Conservation (phyloP, 2,329 filamentous ascomycete species). For the Aspergillus quadricinctus region DNA sequence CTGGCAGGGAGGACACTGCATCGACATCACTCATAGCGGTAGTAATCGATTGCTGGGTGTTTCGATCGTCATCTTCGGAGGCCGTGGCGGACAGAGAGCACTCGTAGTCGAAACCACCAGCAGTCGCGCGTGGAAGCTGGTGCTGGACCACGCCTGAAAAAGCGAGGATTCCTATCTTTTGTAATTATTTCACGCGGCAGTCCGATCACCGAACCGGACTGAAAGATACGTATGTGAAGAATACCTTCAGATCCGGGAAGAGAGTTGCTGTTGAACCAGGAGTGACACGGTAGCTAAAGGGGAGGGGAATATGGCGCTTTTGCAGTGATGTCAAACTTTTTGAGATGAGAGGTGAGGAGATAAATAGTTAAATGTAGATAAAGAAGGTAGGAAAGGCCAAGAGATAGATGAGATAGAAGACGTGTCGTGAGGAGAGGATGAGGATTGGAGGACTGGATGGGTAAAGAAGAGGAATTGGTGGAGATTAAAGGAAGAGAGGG, state of each 20-base stretch:
- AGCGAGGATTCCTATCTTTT: not conserved
- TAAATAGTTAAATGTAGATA: not conserved
- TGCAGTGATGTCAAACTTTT: not conserved
- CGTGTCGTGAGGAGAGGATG: constrained; percentile 7
- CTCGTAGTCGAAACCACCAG: constrained; percentile 31
- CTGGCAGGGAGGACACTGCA: constrained; percentile 35
- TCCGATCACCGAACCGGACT: not conserved
- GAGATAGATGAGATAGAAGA: constrained; percentile 6
- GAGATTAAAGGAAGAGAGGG: constrained; percentile 3
- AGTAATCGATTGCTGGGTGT: constrained; percentile 36
- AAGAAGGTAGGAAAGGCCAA: constrained; percentile 2
- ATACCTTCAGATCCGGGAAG: not conserved
- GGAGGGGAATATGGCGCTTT: constrained; percentile 1
- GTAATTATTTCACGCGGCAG: not conserved
- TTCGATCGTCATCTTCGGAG: constrained; percentile 43
- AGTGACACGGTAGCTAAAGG: not conserved
- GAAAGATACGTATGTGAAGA: not conserved
- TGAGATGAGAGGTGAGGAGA: not conserved
- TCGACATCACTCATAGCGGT: constrained; percentile 48
- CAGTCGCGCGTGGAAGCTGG: constrained; percentile 30
- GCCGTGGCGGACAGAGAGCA: constrained; percentile 31
- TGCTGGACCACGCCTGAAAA: constrained; percentile 23
- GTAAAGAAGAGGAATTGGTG: constrained; percentile 5
- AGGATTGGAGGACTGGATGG: not conserved
- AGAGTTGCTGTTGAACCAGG: not conserved